These are phyloP conservation scores for Cladosporium sp. DNA, from an alignment of 2,329 filamentous ascomycete genomes.

Conservation along the genomic window DNA sequence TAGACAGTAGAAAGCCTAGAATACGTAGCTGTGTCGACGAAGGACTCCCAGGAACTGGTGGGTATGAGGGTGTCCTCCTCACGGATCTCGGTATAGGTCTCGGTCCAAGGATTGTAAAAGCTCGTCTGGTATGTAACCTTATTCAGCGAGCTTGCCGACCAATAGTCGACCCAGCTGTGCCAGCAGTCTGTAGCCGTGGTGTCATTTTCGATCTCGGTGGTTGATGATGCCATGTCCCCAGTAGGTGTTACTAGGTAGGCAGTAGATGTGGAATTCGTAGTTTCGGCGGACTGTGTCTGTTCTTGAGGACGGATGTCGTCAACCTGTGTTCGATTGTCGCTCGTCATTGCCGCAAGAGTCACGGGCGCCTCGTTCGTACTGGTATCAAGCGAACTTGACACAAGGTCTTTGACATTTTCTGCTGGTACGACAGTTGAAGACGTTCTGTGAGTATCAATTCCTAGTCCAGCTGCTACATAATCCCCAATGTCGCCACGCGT, in stretches of 20 bases:
- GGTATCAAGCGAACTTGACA: not conserved
- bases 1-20: not conserved
- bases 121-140: not conserved
- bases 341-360: not conserved
- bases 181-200: not conserved
- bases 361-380: not conserved
- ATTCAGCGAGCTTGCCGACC: conserved; percentile 6
- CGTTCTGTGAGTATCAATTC: not conserved
- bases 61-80: not conserved
- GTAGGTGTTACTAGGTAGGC: not conserved
- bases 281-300: not conserved
- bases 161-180: conserved; percentile 9
- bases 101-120: not conserved
- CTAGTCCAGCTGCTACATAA: conserved; percentile 4
- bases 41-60: not conserved
- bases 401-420: not conserved
- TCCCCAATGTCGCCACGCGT: conserved; percentile 3
- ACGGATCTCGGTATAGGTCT: not conserved
- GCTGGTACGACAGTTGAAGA: not conserved
- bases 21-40: not conserved
- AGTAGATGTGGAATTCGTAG: not conserved
- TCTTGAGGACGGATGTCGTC: not conserved
- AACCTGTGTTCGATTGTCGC: not conserved
- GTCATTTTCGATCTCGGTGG: not conserved
- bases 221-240: not conserved